A percentile compares a stretch with the other conserved stretches of the same genome.
Conservation (phyloP, 805 yeast species). For the Teunomyces pallodes region DNA sequence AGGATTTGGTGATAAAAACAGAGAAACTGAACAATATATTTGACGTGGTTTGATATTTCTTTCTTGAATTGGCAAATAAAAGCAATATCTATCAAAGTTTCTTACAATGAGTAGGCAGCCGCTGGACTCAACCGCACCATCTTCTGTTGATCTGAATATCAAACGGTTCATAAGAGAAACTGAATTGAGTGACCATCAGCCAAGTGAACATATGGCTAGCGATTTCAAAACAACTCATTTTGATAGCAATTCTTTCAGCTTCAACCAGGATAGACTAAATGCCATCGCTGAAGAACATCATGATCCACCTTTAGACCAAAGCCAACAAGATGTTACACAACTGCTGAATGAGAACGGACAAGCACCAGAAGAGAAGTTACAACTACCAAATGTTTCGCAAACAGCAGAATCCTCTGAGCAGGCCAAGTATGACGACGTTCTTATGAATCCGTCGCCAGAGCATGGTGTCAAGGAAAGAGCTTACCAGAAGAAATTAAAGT, state of each 20-base stretch:
- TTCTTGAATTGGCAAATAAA: not conserved
- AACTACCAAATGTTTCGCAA: not conserved
- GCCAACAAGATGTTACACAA: not conserved
- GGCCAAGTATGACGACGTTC: not conserved
- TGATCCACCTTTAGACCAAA: not conserved
- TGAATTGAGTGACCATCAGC: constrained; percentile 18
- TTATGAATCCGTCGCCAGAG: constrained; percentile 5
- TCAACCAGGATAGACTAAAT: not conserved
- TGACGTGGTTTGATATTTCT: not conserved
- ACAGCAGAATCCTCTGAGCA: not conserved
- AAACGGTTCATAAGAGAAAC: constrained; percentile 28
- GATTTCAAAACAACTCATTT: constrained; percentile 14
- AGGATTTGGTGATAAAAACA: not conserved
- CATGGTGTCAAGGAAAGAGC: constrained; percentile 5
- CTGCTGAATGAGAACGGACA: not conserved
- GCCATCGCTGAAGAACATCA: not conserved
- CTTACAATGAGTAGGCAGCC: constrained; percentile 2
- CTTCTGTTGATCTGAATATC: constrained; percentile 26
- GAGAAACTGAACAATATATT: not conserved
- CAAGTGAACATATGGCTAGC: constrained; percentile 11
- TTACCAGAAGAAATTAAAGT: constrained; percentile 34
- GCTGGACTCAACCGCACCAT: constrained; percentile 20
- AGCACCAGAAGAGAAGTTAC: not conserved
- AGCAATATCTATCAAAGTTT: not conserved
- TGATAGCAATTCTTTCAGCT: not conserved